Percentiles rank a stretch among this genome's conserved stretches.
Conservation (phyloP, 2,329 filamentous ascomycete species). For the Pseudogymnoascus sp. region DNA sequence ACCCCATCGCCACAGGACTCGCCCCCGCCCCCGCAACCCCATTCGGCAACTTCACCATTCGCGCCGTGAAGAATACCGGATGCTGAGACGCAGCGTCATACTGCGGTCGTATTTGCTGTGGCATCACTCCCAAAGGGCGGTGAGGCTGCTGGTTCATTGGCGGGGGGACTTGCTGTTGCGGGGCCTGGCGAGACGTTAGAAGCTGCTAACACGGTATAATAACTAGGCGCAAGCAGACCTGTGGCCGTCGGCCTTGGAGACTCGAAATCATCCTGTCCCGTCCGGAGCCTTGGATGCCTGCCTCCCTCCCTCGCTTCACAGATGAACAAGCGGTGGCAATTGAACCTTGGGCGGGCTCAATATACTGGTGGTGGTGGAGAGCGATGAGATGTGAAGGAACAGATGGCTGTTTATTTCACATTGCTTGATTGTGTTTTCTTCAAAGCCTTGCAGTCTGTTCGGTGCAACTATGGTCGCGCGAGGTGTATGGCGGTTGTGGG, state of each 20-base stretch:
- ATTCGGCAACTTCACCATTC: slow-evolving; percentile 1
- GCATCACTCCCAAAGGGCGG: background rate
- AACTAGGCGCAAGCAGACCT: background rate
- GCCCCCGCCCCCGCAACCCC: background rate
- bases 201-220: background rate
- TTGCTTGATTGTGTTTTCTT: background rate
- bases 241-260: background rate
- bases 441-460: background rate
- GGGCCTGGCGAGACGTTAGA: background rate
- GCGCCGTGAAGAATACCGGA: background rate
- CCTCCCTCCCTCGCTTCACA: background rate
- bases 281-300: background rate
- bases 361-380: background rate
- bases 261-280: background rate
- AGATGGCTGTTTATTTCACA: slow-evolving; percentile 3
- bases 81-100: background rate
- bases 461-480: background rate
- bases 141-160: background rate
- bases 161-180: background rate
- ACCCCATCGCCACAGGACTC: background rate
- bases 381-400: background rate
- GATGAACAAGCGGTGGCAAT: background rate
- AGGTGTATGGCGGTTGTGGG: background rate
- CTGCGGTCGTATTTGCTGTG: background rate
- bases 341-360: background rate